These are phyloP conservation scores for Fraxinus pennsylvanica DNA, from an alignment of 257 asterid species.

Conservation along the genomic window DNA sequence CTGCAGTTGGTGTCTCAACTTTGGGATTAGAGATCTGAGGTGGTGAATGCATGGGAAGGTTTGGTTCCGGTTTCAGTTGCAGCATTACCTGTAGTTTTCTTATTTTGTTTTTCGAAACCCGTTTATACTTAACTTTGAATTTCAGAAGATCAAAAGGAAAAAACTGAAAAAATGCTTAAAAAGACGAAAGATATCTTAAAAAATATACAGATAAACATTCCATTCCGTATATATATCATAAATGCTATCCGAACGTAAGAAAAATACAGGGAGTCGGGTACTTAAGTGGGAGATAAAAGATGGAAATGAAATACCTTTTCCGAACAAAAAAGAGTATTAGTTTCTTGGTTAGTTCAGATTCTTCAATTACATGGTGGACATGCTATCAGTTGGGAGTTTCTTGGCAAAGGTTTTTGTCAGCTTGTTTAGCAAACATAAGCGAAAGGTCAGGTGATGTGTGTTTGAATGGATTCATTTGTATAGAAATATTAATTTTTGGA, in stretches of 20 bases:
- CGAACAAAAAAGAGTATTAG: not conserved
- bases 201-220: conserved; percentile 7
- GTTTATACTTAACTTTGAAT: conserved; percentile 27
- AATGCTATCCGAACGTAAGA: conserved; percentile 10
- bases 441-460: not conserved
- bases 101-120: conserved; percentile 25
- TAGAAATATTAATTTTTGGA: conserved; percentile 12
- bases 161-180: conserved; percentile 23
- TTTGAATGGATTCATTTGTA: conserved; percentile 31
- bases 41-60: conserved; percentile 7
- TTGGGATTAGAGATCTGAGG: conserved; percentile 17
- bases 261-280: conserved; percentile 13
- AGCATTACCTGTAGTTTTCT: conserved; percentile 29
- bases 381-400: conserved; percentile 12
- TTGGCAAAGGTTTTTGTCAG: conserved; percentile 14
- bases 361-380: conserved; percentile 14
- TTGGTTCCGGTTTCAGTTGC: conserved; percentile 24
- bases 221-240: conserved; percentile 19
- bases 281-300: conserved; percentile 18
- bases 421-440: conserved; percentile 25
- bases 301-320: not conserved
- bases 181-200: conserved; percentile 17
- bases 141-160: conserved; percentile 16
- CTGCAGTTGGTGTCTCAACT: conserved; percentile 20
- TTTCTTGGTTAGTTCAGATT: conserved; percentile 9